Evolutionary conservation across 805 yeast species (phyloP).

Genomic region (Blastobotrys parvus): DNA sequence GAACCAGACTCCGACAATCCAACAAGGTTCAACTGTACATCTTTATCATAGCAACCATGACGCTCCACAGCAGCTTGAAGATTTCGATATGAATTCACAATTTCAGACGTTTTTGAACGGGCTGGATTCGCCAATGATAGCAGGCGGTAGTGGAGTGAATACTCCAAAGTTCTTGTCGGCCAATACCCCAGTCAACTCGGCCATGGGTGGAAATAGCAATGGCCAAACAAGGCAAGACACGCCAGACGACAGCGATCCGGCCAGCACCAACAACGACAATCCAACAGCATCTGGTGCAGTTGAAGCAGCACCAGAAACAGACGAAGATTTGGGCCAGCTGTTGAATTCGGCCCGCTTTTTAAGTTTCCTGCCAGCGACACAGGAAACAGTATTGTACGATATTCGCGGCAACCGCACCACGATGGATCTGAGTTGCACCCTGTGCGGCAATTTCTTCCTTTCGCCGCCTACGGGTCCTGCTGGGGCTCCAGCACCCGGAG

Average conservation of each 20-base stretch:
- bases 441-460: conserved; percentile 19
- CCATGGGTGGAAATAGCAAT: neutral
- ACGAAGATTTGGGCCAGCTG: conserved; percentile 8
- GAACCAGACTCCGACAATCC: neutral
- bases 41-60: neutral
- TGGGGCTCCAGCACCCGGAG: neutral
- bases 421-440: conserved; percentile 12
- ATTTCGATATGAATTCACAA: neutral
- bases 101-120: neutral
- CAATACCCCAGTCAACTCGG: no score
- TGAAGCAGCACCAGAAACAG: neutral
- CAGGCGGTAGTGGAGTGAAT: no score
- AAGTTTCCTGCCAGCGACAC: conserved; percentile 14
- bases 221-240: neutral
- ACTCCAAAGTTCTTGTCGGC: no score
- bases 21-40: neutral
- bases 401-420: conserved; percentile 15
- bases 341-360: conserved; percentile 10
- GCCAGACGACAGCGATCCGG: neutral
- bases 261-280: neutral
- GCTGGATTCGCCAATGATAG: neutral
- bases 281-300: neutral
- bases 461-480: conserved; percentile 11
- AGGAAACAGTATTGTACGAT: conserved; percentile 16
- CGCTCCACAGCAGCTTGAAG: conserved; percentile 1